Percentiles rank a stretch among this genome's conserved stretches.
Conservation (phyloP, 179 eudicot genomes). For the Beta lomatogona region DNA sequence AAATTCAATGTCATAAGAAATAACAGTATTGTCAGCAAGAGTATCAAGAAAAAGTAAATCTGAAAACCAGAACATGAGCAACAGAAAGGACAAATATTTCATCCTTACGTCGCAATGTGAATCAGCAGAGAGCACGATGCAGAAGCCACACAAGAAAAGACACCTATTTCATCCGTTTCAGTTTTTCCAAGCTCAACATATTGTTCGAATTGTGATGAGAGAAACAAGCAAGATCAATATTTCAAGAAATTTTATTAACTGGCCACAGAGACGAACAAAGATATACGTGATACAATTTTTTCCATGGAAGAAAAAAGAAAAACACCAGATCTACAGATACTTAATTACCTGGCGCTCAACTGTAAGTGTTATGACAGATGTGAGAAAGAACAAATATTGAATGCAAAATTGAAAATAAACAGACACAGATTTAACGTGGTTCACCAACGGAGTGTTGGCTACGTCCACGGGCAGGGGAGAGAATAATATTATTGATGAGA, state of each 20-base stretch:
- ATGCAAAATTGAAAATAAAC: too few species aligned
- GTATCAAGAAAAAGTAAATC: not conserved
- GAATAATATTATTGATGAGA: too few species aligned
- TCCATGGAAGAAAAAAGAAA: too few species aligned
- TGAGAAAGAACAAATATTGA: too few species aligned
- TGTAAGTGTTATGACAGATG: too few species aligned
- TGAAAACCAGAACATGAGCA: not conserved
- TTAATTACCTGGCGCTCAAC: conserved; percentile 91
- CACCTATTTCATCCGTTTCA: not conserved
- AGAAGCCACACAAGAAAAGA: not conserved
- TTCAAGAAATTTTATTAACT: not conserved
- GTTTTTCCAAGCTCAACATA: not conserved
- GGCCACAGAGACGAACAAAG: not conserved
- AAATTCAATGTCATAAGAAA: not conserved
- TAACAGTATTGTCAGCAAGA: not conserved
- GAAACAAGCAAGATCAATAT: not conserved
- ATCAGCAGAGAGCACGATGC: not conserved
- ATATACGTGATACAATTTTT: not conserved
- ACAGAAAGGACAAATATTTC: not conserved
- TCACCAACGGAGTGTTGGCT: too few species aligned
- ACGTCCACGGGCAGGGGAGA: too few species aligned
- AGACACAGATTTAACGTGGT: too few species aligned
- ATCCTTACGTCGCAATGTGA: not conserved
- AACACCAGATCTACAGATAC: not conserved
- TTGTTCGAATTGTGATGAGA: not conserved